Base-by-base conservation (phyloP, 305 asterid species). In the Ajuga reptans region DNA sequence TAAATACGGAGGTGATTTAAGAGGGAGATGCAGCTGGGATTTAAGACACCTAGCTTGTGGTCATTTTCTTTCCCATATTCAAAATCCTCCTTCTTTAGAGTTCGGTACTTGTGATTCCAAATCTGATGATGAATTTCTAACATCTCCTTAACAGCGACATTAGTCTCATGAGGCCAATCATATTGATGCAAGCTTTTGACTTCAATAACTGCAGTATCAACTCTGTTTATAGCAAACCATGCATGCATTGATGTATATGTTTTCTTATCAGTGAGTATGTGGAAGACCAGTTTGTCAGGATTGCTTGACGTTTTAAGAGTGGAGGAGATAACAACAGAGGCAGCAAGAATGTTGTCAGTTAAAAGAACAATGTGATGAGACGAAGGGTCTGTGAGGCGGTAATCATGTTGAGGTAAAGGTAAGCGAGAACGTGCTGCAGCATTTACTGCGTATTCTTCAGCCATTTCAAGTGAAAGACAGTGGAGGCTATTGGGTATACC, bases 271-370 rank as follows among this genome's bases (percentile, higher is more conserved):
- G 98, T 91, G 52, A 91, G 75, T 9, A 91, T 80, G 64, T 91
- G 98, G 68, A 91, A 91, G 60, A 87, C 89, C 78, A 89, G 31
- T 60, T 75, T 85, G 21, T 78, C 88, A n/a, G 92, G 89, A 49
- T 65, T 31, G 41, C 41, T 47, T 9, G 96, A 81, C 45, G 80
- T 68, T 67, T 80, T 79, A 55, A 80, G 52, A 45, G 91, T 72
- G 15, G 96, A 87, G 29, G 95, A 87, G 79, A 91, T 72, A 61
- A 75, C 96, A 5, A 89, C 96, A 57, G 95, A 87, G 16, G 95
- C 96, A 63, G 96, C 98, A 70, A 91, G 87, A 57, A 91, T 80
- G 51, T 91, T 91, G 83, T 91, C 98, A 3, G 96, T 89, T 58
- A 86, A 71, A 72, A 91, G 87, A 72, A 83, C 92, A 36, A 89